Conservation (phyloP, 352 stramenopile genomes). For the Pythium guiyangense region DNA sequence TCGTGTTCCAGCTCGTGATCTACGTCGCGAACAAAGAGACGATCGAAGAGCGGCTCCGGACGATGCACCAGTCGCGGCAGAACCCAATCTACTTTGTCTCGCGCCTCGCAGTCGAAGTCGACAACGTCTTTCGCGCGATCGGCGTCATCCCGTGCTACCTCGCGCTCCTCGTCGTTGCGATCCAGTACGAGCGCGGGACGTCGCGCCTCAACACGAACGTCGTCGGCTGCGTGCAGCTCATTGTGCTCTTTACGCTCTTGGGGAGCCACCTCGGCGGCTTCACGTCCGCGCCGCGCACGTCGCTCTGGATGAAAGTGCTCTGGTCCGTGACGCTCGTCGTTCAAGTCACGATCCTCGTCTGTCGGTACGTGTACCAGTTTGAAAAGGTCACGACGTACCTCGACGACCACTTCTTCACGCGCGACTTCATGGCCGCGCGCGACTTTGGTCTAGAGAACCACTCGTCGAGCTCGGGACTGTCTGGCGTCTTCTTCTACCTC, state of each 20-base stretch:
- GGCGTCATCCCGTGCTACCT: constrained; percentile 69
- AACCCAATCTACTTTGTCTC: constrained; percentile 78
- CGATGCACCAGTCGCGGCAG: constrained; percentile 54
- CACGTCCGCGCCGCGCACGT: constrained; percentile 54
- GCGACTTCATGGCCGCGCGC: constrained; percentile 60
- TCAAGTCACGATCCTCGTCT: constrained; percentile 60
- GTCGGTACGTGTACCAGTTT: constrained; percentile 83
- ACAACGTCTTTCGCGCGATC: constrained; percentile 70
- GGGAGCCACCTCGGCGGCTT: constrained; percentile 73
- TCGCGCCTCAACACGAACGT: constrained; percentile 59
- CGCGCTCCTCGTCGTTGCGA: constrained; percentile 58
- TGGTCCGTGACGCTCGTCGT: constrained; percentile 77
- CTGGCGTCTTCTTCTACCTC: constrained; percentile 76
- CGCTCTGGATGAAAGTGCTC: constrained; percentile 60
- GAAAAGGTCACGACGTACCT: constrained; percentile 60
- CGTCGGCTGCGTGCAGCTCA: constrained; percentile 53
- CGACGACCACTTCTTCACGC: constrained; percentile 59
- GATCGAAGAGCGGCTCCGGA: constrained; percentile 60
- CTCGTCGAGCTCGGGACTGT: constrained; percentile 51
- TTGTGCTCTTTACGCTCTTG: constrained; percentile 58
- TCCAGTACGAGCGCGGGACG: constrained; percentile 56
- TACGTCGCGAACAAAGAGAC: constrained; percentile 71
- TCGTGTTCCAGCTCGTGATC: constrained; percentile 84
- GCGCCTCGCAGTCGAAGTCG: constrained; percentile 59
- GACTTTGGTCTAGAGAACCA: constrained; percentile 74